Conservation (phyloP, 805 yeast species). For the Ascoidea rubescens region DNA sequence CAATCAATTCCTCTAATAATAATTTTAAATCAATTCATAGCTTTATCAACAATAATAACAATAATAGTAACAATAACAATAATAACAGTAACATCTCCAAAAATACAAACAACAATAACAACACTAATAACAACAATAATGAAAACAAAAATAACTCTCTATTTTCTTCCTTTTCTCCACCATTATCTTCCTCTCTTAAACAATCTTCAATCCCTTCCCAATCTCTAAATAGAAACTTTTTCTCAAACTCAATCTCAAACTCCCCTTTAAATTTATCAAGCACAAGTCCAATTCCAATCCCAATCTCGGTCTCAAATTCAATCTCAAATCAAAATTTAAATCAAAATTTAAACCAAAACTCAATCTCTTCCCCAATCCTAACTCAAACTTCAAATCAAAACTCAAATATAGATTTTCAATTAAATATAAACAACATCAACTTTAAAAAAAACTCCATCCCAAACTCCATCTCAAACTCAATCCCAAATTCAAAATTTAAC, state of each 20-base stretch:
- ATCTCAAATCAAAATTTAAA: background rate
- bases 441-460: background rate
- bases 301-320: background rate
- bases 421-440: background rate
- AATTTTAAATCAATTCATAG: background rate
- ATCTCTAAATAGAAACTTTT: background rate
- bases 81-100: no score
- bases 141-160: no score
- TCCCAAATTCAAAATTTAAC: slow-evolving; percentile 2
- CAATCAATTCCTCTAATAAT: background rate
- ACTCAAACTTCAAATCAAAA: background rate
- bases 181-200: background rate
- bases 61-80: background rate
- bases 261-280: background rate
- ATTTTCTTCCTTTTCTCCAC: no score
- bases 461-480: background rate
- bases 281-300: background rate
- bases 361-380: background rate
- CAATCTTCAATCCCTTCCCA: background rate
- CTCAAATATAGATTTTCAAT: background rate
- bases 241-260: background rate
- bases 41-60: no score
- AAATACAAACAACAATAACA: no score
- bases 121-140: no score
- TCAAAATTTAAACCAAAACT: background rate